A percentile compares a stretch with the other conserved stretches of the same genome.
Conservation (phyloP, 768 basidiomycete genomes). For the Tricholoma furcatifolium region DNA sequence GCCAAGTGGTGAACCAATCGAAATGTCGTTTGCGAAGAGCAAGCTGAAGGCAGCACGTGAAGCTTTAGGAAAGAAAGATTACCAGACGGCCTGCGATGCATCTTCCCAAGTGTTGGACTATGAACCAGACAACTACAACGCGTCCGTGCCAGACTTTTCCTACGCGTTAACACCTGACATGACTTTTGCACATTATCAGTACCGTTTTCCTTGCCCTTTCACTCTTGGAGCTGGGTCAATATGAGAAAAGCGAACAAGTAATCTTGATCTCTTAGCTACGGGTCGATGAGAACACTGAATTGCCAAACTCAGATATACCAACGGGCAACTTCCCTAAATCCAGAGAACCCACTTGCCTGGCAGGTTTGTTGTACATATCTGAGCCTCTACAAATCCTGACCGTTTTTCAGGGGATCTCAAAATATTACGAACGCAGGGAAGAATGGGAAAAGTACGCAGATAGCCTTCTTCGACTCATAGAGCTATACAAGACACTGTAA, state of each 20-base stretch:
- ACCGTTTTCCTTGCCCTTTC: slow-evolving; percentile 86
- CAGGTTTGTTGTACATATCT: slow-evolving; percentile 53
- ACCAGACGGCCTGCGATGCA: slow-evolving; percentile 61
- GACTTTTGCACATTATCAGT: slow-evolving; percentile 35
- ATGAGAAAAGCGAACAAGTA: slow-evolving; percentile 85
- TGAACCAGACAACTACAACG: slow-evolving; percentile 84
- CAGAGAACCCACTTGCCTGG: slow-evolving; percentile 76
- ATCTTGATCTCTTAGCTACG: slow-evolving; percentile 22
- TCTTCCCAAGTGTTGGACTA: slow-evolving; percentile 65
- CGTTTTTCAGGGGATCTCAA: slow-evolving; percentile 61
- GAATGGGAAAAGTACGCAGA: slow-evolving; percentile 59
- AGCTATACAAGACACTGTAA: slow-evolving; percentile 59
- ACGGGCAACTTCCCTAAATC: slow-evolving; percentile 70
- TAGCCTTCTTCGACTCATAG: slow-evolving; percentile 54
- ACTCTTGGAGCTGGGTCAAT: slow-evolving; percentile 68
- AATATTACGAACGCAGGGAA: slow-evolving; percentile 64
- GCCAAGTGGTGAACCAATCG: not conserved
- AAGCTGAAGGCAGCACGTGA: slow-evolving; percentile 84
- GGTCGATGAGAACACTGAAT: slow-evolving; percentile 12
- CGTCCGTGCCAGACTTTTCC: slow-evolving; percentile 48
- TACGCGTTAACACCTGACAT: not conserved
- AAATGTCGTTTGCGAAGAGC: slow-evolving; percentile 56
- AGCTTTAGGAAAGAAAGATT: slow-evolving; percentile 74
- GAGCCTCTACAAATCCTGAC: not conserved
- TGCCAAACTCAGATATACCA: slow-evolving; percentile 59